Base-by-base conservation (phyloP, 129 eudicot species). In the Escallonia rubra region DNA sequence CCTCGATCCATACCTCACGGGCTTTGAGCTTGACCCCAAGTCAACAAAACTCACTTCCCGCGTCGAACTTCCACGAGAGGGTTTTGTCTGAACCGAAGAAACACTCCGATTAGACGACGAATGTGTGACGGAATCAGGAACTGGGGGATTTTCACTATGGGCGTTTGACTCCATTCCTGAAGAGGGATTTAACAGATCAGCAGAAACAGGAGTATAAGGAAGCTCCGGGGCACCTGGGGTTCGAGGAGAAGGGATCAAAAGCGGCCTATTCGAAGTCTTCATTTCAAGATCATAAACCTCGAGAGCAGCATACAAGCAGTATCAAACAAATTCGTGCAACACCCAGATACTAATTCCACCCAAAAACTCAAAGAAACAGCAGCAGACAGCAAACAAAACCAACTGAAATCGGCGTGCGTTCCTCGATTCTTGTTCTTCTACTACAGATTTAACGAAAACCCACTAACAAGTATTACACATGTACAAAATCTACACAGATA, bases 11-110 rank as follows among this genome's bases (percentile, higher is more conserved):
- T 80, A 64, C 51, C 90, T 71, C 45, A 74, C 74, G 4, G 86
- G 80, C 73, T 65, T 82, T 5, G 95, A 74, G 53, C 82, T 82
- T 5, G 95, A 74, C 54, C 82, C 91, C 60, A 64, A 69, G 61
- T 82, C 90, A 15, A 79, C 85, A 69, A 76, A 81, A 63, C 65
- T 86, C 79, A 81, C 95, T 79, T 88, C 98, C 74, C 81, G 83
- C 11, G 10, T 3, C 0, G 92, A 87, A 63, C 67, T 64, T 60
- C 78, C 73, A 67, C 69, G 58, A 3, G 86, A 74, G 43, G 77
- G 73, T 60, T 80, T 70, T 42, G 87, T 70, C 46, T 50, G 69
- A 72, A 61, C 16, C 1, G 92, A 74, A 10, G 78, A 80, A 70
- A 59, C 57, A 65, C 95, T 76, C 54, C 78, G 56, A 10, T 58